phyloP scores from a whole-genome alignment of 148 eudicot species.

The Agrostemma githago region DNA sequence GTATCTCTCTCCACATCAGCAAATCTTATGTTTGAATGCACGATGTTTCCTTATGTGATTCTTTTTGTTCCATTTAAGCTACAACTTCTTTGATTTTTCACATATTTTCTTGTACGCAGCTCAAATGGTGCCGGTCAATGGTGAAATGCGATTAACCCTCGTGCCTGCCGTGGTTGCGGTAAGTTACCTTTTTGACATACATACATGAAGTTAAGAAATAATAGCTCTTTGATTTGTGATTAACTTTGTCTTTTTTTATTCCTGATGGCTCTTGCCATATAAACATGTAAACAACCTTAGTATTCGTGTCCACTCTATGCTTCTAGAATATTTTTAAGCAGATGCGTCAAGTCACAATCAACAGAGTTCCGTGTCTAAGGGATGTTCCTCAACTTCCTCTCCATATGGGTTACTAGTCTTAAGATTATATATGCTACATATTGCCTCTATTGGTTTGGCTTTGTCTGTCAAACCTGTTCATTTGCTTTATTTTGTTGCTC shows the following conservation, averaged over 20 bases:
- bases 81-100: neutral
- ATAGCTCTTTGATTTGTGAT: neutral
- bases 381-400: neutral
- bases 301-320: neutral
- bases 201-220: neutral
- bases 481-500: neutral
- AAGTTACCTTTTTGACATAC: slow-evolving; percentile 29
- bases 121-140: slow-evolving; percentile 71
- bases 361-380: neutral
- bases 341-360: neutral
- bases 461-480: neutral
- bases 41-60: neutral
- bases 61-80: neutral
- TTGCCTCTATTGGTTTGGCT: neutral
- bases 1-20: slow-evolving; percentile 20
- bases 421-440: neutral
- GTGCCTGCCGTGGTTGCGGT: slow-evolving; percentile 96
- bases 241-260: neutral
- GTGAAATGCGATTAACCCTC: slow-evolving; percentile 48
- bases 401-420: neutral
- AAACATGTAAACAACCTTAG: neutral
- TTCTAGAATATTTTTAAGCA: neutral
- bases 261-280: neutral
- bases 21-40: neutral
- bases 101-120: slow-evolving; percentile 47